Conservation (phyloP, 306 rosid species). For the Astragalus glycyphyllos region DNA sequence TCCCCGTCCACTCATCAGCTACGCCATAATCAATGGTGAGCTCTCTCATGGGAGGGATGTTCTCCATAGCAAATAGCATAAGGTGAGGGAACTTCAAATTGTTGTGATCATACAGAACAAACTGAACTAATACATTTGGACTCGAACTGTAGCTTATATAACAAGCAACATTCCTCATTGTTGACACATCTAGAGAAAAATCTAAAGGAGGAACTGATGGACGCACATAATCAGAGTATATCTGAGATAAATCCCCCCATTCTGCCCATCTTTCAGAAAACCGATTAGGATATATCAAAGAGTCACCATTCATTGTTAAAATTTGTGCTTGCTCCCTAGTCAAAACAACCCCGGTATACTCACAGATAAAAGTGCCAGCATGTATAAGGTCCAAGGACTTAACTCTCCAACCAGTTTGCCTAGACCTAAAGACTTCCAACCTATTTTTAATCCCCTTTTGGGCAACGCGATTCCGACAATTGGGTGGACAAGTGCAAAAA, state of each 20-base stretch:
- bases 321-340: constrained; percentile 84
- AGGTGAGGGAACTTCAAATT: constrained; percentile 94
- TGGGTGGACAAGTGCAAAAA: constrained; percentile 81
- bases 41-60: constrained; percentile 97
- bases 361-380: constrained; percentile 92
- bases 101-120: constrained; percentile 88
- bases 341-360: constrained; percentile 87
- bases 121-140: constrained; percentile 91
- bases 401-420: constrained; percentile 93
- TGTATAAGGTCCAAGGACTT: constrained; percentile 88
- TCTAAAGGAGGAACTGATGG: constrained; percentile 90
- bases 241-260: constrained; percentile 94
- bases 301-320: constrained; percentile 88
- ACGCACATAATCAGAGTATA: constrained; percentile 63
- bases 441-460: constrained; percentile 75
- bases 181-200: constrained; percentile 90
- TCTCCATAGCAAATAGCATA: constrained; percentile 95
- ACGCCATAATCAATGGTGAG: constrained; percentile 94
- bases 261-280: constrained; percentile 89
- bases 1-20: constrained; percentile 80
- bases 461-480: constrained; percentile 76
- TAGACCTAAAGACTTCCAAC: constrained; percentile 89
- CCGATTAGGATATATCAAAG: constrained; percentile 68
- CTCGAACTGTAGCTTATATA: constrained; percentile 79
- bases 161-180: constrained; percentile 94